phyloP scores from a whole-genome alignment of 2,329 filamentous ascomycete species.

The Claviceps quebecensis region DNA sequence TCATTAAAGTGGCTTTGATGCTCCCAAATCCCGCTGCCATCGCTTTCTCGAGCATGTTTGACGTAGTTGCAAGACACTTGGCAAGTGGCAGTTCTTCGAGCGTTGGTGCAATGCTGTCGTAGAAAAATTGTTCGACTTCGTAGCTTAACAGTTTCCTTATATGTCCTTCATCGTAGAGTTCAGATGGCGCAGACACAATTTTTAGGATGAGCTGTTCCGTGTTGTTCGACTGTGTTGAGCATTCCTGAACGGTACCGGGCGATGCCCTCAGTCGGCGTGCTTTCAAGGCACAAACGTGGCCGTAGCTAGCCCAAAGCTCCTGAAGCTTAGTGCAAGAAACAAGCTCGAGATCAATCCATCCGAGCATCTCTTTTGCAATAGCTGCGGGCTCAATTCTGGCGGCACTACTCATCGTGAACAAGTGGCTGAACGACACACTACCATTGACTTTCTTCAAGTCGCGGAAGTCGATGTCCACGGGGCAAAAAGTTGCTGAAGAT shows the following conservation, averaged over 20 bases:
- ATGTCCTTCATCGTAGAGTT: conserved; percentile 40
- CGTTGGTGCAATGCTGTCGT: conserved; percentile 37
- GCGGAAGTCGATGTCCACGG: too few relatives aligned
- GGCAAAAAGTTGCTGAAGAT: too few relatives aligned
- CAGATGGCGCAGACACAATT: conserved; percentile 39
- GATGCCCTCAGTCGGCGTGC: conserved; percentile 21
- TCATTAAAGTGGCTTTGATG: conserved; percentile 41
- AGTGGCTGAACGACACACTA: neutral
- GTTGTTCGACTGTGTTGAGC: conserved; percentile 1
- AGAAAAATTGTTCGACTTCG: conserved; percentile 53
- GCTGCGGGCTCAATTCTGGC: conserved; percentile 10
- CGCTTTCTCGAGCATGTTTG: conserved; percentile 12
- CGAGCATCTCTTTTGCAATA: conserved; percentile 26
- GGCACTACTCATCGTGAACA: neutral
- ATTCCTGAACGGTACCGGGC: conserved; percentile 5
- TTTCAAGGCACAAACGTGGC: conserved; percentile 40
- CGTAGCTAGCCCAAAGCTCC: conserved; percentile 37
- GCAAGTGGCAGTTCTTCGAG: conserved; percentile 35
- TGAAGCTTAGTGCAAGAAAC: conserved; percentile 25
- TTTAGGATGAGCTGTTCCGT: conserved; percentile 39
- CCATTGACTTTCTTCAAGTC: too few relatives aligned
- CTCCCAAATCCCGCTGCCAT: conserved; percentile 18
- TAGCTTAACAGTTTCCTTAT: conserved; percentile 53
- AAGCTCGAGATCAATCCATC: conserved; percentile 25
- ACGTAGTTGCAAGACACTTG: conserved; percentile 32